Base-by-base conservation (phyloP, 768 basidiomycete species). In the Trametes villosa region DNA sequence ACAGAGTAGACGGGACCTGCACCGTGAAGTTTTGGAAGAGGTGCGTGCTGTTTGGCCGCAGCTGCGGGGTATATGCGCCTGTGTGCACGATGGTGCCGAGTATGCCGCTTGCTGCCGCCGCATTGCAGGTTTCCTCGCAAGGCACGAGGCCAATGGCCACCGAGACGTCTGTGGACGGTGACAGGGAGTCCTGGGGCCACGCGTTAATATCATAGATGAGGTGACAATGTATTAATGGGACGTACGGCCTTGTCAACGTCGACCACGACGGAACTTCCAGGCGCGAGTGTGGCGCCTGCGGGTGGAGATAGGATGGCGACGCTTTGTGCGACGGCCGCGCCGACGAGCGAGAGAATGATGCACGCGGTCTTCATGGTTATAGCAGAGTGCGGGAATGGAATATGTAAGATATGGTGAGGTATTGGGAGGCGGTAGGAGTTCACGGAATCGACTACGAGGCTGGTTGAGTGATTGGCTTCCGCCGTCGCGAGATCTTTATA, bases 11-110 rank as follows among this genome's bases (percentile, higher is more conserved):
- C 8, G 71, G 70, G 8, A 73, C 61, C 22, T 47, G 47, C 8
- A 72, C 67, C 17, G 66, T 66, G 61, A 65, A 70, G 65, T 72
- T 72, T 63, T 70, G 67, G 61, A 41, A 60, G 26, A 60, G 12
- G 38, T 53, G 51, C 2, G 51, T 44, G 26, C 40, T 48, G 52
- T 53, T 51, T 5, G 59, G 44, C 12, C 41, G 40, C 45, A 49
- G 36, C 34, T 53, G 45, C 4, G 59, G 59, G 13, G 18, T 41
- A 20, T 29, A 60, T 8, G 30, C 59, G 3, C 59, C 59, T 7
- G 27, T n/a, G 22, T 17, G 48, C 29, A 60, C 45, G 15, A 54
- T 24, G 42, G 30, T 41, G 38, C 59, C 59, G 5, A 60, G 52
- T 9, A 54, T 49, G 3, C 41, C 33, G 13, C 44, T 34, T 4